These are phyloP conservation scores for Aaosphaeria arxii DNA, from an alignment of 2,329 filamentous ascomycete genomes.

Conservation along the genomic window DNA sequence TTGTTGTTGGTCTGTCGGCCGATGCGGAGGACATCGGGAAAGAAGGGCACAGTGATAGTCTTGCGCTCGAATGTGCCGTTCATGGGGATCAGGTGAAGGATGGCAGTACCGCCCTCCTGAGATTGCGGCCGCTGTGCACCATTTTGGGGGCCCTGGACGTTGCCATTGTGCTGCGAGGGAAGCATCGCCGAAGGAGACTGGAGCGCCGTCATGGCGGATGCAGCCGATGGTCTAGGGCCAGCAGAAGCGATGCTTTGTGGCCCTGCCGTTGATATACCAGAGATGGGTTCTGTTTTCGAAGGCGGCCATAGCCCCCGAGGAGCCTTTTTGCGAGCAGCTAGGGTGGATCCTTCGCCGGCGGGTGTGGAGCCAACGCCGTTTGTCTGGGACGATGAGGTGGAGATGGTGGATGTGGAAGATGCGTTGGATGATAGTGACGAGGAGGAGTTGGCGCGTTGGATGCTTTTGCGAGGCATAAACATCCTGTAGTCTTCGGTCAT, in stretches of 20 bases:
- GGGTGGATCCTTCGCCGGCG: slow-evolving; percentile 26
- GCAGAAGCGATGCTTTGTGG: slow-evolving; percentile 60
- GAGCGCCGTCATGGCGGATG: slow-evolving; percentile 61
- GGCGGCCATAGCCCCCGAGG: slow-evolving; percentile 61
- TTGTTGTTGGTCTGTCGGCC: slow-evolving; percentile 97
- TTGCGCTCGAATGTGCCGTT: slow-evolving; percentile 98
- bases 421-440: slow-evolving; percentile 69
- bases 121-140: slow-evolving; percentile 47
- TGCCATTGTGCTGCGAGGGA: slow-evolving; percentile 67
- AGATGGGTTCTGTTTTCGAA: slow-evolving; percentile 63
- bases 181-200: slow-evolving; percentile 61
- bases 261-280: slow-evolving; percentile 60
- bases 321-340: slow-evolving; percentile 51
- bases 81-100: slow-evolving; percentile 82
- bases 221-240: slow-evolving; percentile 57
- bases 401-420: slow-evolving; percentile 65
- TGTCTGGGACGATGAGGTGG: slow-evolving; percentile 58
- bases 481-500: slow-evolving; percentile 85
- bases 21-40: slow-evolving; percentile 90
- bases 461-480: slow-evolving; percentile 83
- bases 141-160: slow-evolving; percentile 59
- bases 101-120: slow-evolving; percentile 62
- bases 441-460: slow-evolving; percentile 85
- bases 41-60: slow-evolving; percentile 88
- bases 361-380: slow-evolving; percentile 55